phyloP scores from a whole-genome alignment of 768 basidiomycete species.

The Lactifluus rugatus region DNA sequence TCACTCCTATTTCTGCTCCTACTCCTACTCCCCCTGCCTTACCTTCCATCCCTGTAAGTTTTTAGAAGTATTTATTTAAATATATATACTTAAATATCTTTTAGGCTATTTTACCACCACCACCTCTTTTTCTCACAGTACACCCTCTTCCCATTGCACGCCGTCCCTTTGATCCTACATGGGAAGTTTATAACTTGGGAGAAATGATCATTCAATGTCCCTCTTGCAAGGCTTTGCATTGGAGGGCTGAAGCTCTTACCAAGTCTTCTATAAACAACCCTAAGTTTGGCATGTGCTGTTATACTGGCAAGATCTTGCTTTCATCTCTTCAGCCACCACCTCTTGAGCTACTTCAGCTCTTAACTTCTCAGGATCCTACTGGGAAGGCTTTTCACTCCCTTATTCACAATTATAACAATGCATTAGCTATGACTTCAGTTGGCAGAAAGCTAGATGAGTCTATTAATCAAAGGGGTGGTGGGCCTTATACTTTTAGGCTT shows the following conservation, averaged over 20 bases:
- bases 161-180: background rate
- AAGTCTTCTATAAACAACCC: background rate
- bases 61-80: no score
- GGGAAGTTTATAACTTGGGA: background rate
- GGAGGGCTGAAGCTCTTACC: background rate
- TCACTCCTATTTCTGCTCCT: no score
- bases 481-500: no score
- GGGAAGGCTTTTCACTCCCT: conserved; percentile 31
- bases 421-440: conserved; percentile 31
- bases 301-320: background rate
- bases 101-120: no score
- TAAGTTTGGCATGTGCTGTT: conserved; percentile 1
- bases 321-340: background rate
- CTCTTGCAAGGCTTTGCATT: background rate
- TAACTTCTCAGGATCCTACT: conserved; percentile 26
- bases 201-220: background rate
- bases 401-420: conserved; percentile 33
- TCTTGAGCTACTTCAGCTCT: no score
- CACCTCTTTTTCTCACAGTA: no score
- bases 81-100: no score
- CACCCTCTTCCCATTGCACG: background rate
- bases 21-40: no score
- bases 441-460: conserved; percentile 45
- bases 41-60: no score
- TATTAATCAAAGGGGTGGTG: no score